Evolutionary conservation across 495 filamentous ascomycete genomes (phyloP).

Genomic region (Neurospora intermedia): DNA sequence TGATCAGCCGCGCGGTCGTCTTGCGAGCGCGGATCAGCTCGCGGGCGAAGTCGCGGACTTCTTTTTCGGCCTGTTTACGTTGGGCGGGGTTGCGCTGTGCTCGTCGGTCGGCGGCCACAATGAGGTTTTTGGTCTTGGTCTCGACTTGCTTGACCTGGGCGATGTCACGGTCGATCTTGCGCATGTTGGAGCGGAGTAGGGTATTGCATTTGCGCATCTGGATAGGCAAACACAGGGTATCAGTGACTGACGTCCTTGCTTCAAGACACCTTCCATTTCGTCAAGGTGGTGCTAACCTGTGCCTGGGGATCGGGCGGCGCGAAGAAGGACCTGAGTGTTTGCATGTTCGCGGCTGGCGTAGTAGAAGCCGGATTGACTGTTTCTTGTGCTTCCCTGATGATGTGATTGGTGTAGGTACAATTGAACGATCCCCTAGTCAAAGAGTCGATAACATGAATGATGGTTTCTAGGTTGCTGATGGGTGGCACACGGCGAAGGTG

Average conservation of each 20-base stretch:
- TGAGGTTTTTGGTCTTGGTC: slow-evolving; percentile 73
- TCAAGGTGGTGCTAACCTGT: slow-evolving; percentile 47
- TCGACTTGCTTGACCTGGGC: slow-evolving; percentile 61
- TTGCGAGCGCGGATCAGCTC: slow-evolving; percentile 79
- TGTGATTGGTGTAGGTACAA: not conserved
- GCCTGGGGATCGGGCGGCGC: slow-evolving; percentile 85
- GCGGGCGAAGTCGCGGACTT: slow-evolving; percentile 76
- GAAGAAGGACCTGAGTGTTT: slow-evolving; percentile 76
- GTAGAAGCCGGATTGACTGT: not conserved
- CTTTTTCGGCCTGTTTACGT: slow-evolving; percentile 60
- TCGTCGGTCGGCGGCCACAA: slow-evolving; percentile 67
- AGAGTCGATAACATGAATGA: not conserved
- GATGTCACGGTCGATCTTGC: slow-evolving; percentile 93
- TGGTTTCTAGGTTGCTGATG: not conserved
- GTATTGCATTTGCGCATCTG: slow-evolving; percentile 94
- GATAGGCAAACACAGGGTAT: slow-evolving; percentile 1
- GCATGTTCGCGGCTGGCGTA: slow-evolving; percentile 47
- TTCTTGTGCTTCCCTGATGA: not conserved
- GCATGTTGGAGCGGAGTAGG: slow-evolving; percentile 81
- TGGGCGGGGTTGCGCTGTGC: slow-evolving; percentile 66
- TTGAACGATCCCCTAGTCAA: not conserved
- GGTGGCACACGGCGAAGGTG: not conserved
- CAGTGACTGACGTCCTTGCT: slow-evolving; percentile 1
- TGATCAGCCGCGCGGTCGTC: slow-evolving; percentile 60
- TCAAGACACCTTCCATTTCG: not conserved